These are phyloP conservation scores for Sporothrix pseudoabietina DNA, from an alignment of 2,329 filamentous ascomycete genomes.

Conservation along the genomic window DNA sequence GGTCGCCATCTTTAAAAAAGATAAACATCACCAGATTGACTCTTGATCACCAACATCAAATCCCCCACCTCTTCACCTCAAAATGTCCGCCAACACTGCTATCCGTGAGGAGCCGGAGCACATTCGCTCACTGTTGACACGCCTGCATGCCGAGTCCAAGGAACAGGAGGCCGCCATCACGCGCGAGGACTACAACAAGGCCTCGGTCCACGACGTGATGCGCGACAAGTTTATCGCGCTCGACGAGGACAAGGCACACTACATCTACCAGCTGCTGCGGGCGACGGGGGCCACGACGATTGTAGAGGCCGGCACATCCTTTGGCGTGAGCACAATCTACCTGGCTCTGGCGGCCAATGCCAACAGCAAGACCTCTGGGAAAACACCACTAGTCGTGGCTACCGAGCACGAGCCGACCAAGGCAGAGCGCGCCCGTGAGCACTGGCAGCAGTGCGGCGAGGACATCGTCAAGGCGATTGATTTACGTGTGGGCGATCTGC, in stretches of 20 bases:
- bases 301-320: conserved; percentile 63
- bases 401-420: conserved; percentile 63
- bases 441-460: conserved; percentile 57
- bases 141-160: conserved; percentile 31
- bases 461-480: conserved; percentile 56
- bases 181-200: neutral
- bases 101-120: conserved; percentile 25
- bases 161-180: conserved; percentile 29
- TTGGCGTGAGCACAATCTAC: conserved; percentile 65
- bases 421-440: conserved; percentile 51
- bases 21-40: neutral
- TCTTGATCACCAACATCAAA: neutral
- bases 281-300: conserved; percentile 53
- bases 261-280: conserved; percentile 57
- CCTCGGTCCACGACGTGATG: conserved; percentile 41
- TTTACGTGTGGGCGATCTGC: conserved; percentile 59
- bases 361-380: conserved; percentile 41
- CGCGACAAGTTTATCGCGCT: conserved; percentile 62
- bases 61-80: neutral
- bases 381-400: conserved; percentile 51
- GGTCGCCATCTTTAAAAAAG: neutral
- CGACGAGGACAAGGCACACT: conserved; percentile 59
- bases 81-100: neutral
- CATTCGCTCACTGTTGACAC: conserved; percentile 27
- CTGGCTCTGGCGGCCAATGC: conserved; percentile 59